Evolutionary conservation across 345 rosid genomes (phyloP), one percentile per base, ranked within the genome.

Genomic region (Pistacia integerrima): DNA sequence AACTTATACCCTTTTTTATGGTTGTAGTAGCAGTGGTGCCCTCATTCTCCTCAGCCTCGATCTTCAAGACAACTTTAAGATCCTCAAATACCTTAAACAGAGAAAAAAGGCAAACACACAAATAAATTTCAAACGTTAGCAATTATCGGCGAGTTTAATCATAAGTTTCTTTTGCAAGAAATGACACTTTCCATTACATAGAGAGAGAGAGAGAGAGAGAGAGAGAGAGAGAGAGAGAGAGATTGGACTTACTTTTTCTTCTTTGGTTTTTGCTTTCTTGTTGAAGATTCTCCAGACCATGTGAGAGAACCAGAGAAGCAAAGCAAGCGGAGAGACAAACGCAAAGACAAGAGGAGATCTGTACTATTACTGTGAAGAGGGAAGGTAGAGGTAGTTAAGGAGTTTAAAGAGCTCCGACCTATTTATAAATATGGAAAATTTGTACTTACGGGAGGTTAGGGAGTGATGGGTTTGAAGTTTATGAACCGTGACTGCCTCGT

Each of bases 351-450:
- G 44, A 17, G 25, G 44, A 51, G 57, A 71, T 13, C 12, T 57
- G 64, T 44, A 41, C 4, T 36, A 5, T 36, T 36, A 36, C 41
- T 36, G 41, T 36, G 63, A n/a, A 4, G 74, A 71, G 74, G 65
- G 65, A 71, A 1, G 25, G 25, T 25, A 0, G 25, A 58, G 55
- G 65, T 4, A 14, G 74, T 72, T 14, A 16, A 14, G 0, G 16
- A 17, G 5, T 3, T 14, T 52, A 2, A 52, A 14, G 17, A 41
- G 74, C 0, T 7, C 25, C 7, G 59, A 41, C 4, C 65, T 58
- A 72, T 72, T 72, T 72, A 72, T 72, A 72, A 41, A 72, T 72
- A 58, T 44, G 66, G 25, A 25, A 25, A 25, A 25, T 25, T 25
- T 25, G 25, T 25, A 25, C 25, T 25, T 25, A 25, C 1, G 25